Base-by-base conservation (phyloP, 441 rosid species). In the Erodium trifolium region DNA sequence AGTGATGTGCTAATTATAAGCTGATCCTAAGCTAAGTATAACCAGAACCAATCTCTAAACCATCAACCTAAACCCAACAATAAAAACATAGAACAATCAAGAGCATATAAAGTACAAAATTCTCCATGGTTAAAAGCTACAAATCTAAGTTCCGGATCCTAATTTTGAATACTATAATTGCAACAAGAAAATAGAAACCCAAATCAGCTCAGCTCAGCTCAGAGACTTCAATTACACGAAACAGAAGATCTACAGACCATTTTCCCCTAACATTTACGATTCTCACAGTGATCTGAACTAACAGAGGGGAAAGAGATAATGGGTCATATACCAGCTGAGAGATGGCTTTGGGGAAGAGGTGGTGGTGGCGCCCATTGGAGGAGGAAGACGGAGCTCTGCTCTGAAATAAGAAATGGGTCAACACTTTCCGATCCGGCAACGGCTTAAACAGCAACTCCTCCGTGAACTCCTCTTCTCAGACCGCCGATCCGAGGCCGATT, bases 271-370 rank as follows among this genome's bases (percentile, higher is more conserved):
- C 31, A 31, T 31, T 2, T 31, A 31, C 34, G 34, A 31, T 31
- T 27, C 31, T 27, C 31, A 27, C 31, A 27, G 31, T 27, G 31
- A 27, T 27, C 31, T 27, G 1, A 27, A 27, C 31, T 1, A 27
- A 27, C 31, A 27, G 31, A 27, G 31, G 29, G 9, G 23, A 6
- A 13, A 16, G 18, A 41, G 19, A 11, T 3, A 13, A 39, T 10
- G 49, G 67, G 18, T 65, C 1, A 19, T 69, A 14, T 85, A 94
- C 97, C 94, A 92, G 84, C 82, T 92, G 99, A 68, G 96, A 81
- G 68, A 94, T 90, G 79, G 98, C 79, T 79, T 94, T 94, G 23
- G 99, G 98, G 82, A 90, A 94, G 75, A 92, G 91, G 76, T 86
- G 99, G 76, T 88, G 99, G 78, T 94, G 97, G 76, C 86, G 88